These are phyloP conservation scores for Dunaliella primolecta DNA, from an alignment of 139 green algal genomes.

Conservation along the genomic window DNA sequence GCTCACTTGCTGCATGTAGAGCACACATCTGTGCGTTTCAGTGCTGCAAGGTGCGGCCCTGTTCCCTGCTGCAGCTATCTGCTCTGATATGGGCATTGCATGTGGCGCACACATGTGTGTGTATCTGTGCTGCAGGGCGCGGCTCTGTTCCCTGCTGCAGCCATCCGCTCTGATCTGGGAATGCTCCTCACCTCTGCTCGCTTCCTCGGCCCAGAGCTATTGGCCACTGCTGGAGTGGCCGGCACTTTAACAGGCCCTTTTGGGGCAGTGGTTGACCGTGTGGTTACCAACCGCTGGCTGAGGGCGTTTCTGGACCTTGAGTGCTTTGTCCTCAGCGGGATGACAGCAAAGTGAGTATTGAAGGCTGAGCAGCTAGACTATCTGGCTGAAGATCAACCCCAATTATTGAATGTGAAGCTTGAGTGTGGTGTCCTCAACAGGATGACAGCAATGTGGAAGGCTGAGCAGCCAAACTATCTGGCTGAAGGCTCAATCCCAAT, in stretches of 20 bases:
- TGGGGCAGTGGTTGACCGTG: slow-evolving; percentile 50
- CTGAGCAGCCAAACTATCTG: too few relatives aligned
- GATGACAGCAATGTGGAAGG: too few relatives aligned
- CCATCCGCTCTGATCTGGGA: slow-evolving; percentile 54
- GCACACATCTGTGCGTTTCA: too few relatives aligned
- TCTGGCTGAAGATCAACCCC: too few relatives aligned
- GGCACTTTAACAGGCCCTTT: slow-evolving; percentile 63
- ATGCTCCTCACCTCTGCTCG: slow-evolving; percentile 50
- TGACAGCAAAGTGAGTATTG: slow-evolving; percentile 11
- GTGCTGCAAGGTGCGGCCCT: slow-evolving; percentile 51
- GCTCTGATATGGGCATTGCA: slow-evolving; percentile 53
- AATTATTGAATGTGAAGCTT: neutral
- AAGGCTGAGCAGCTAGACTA: too few relatives aligned
- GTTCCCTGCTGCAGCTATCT: slow-evolving; percentile 70
- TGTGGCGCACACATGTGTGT: too few relatives aligned
- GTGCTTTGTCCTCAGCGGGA: slow-evolving; percentile 66
- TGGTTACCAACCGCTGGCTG: slow-evolving; percentile 68
- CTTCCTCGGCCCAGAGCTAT: slow-evolving; percentile 51
- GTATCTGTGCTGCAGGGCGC: too few relatives aligned
- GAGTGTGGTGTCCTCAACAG: too few relatives aligned
- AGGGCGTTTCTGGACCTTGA: slow-evolving; percentile 74
- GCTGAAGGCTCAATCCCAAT: neutral
- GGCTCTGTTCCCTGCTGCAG: slow-evolving; percentile 67
- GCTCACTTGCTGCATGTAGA: too few relatives aligned
- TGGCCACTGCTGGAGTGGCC: slow-evolving; percentile 41